Conservation (phyloP, 2,329 filamentous ascomycete species). For the Exophiala bonariae region DNA sequence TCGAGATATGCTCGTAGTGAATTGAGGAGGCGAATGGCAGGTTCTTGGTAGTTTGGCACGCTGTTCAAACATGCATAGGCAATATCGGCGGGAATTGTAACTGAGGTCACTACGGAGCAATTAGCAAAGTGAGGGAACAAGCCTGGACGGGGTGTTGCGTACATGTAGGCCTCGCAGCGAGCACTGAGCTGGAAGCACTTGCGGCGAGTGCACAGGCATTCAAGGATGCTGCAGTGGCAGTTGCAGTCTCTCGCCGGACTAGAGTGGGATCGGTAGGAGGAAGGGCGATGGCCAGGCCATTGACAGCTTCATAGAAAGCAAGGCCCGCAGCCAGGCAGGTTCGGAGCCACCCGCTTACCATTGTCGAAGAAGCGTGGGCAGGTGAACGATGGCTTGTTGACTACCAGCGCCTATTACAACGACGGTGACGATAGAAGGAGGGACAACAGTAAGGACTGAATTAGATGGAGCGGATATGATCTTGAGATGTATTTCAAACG, state of each 20-base stretch:
- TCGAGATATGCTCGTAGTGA: conserved; percentile 33
- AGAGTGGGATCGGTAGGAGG: conserved; percentile 4
- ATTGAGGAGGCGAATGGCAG: conserved; percentile 17
- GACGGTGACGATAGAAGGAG: no score
- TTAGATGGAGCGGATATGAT: no score
- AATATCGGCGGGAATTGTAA: conserved; percentile 14
- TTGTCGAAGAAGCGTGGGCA: no score
- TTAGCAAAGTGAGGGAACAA: neutral
- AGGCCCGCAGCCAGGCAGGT: conserved; percentile 4
- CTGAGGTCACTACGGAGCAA: neutral
- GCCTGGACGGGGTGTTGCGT: neutral
- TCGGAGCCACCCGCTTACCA: conserved; percentile 6
- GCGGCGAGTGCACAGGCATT: conserved; percentile 15
- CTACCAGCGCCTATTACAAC: neutral
- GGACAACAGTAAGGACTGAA: no score
- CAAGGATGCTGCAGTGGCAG: conserved; percentile 11
- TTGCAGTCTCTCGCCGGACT: conserved; percentile 8
- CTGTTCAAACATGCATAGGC: conserved; percentile 24
- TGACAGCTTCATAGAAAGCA: neutral
- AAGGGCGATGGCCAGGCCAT: conserved; percentile 6
- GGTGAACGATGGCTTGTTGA: no score
- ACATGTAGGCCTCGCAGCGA: conserved; percentile 1
- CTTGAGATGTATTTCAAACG: no score
- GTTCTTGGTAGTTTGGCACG: conserved; percentile 18
- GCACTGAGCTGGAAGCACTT: conserved; percentile 9